Base-by-base conservation (phyloP, 2,329 filamentous ascomycete species). In the Diaporthe eres region DNA sequence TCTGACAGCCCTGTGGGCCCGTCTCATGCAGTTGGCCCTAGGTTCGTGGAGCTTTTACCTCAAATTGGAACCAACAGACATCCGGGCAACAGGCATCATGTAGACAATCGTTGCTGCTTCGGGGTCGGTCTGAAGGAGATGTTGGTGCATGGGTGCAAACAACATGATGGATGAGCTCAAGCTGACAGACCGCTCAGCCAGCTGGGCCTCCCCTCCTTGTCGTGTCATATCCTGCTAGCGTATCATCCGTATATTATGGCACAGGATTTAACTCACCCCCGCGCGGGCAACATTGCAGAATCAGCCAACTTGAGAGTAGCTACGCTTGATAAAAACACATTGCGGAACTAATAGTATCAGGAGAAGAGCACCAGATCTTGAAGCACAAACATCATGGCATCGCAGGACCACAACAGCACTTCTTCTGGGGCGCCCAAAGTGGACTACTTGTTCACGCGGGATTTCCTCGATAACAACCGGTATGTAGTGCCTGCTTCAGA, bases 391-490 rank as follows among this genome's bases (percentile, higher is more conserved):
- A 47, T 44, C 49, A 74, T 68, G 72, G 60, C 60, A 34, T n/a
- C 60, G 25, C 8, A 44, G 60, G 12, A 25, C 8, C 13, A 42
- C 7, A 34, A 49, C 10, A n/a, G 3, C 19, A 22, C 1, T 37
- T 34, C 42, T 44, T 67, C 42, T 37, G 68, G 25, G 19, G 39
- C n/a, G 1, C 53, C 39, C 13, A 67, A 74, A 31, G 61, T 1
- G 9, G 67, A 72, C 58, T 75, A 75, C 17, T 68, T 75, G 2
- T 72, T 75, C 68, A 72, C 74, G 0, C 39, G 74, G 47, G 74
- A 75, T 42, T 72, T 67, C 19, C 57, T 75, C 2, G 74, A 75
- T 12, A 75, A 75, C 37, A 75, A 58, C 19, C 57, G 67, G 67
- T 71, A 9, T 19, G 37, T 12, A 37, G 9, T 39, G 55, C 19